phyloP scores from a whole-genome alignment of 805 yeast genomes.

The Saccharomycopsis capsularis region DNA sequence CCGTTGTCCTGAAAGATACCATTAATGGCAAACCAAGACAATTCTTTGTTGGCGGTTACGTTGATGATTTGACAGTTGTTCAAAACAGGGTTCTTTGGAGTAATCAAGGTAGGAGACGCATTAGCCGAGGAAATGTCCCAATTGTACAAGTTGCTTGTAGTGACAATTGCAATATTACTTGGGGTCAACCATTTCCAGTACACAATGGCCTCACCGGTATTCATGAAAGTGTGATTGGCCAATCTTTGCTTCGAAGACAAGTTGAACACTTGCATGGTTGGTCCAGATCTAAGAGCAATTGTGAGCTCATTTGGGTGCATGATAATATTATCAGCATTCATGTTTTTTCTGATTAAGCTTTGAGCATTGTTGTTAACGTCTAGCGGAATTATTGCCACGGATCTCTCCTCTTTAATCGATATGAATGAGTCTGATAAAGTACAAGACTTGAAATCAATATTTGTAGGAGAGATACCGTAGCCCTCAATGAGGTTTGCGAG shows the following conservation, averaged over 20 bases:
- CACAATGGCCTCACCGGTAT: conserved; percentile 56
- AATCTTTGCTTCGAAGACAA: conserved; percentile 80
- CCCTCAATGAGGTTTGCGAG: conserved; percentile 62
- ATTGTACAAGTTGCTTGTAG: conserved; percentile 64
- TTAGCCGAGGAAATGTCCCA: conserved; percentile 78
- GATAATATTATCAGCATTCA: conserved; percentile 96
- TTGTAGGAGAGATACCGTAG: conserved; percentile 56
- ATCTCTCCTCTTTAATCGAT: conserved; percentile 56
- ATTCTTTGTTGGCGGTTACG: conserved; percentile 70
- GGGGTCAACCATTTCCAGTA: conserved; percentile 92
- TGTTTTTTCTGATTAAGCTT: conserved; percentile 62
- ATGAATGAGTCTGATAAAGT: conserved; percentile 89
- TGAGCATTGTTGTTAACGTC: conserved; percentile 66
- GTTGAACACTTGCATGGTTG: conserved; percentile 93
- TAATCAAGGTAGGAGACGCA: conserved; percentile 70
- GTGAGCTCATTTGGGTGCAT: conserved; percentile 89
- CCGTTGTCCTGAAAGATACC: conserved; percentile 95
- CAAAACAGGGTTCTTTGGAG: conserved; percentile 77
- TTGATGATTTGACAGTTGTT: conserved; percentile 83
- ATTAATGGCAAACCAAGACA: conserved; percentile 90
- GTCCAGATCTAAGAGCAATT: conserved; percentile 91
- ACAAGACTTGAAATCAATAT: conserved; percentile 87
- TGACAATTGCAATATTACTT: conserved; percentile 72
- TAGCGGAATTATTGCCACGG: conserved; percentile 91
- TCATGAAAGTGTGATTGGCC: conserved; percentile 77